Percentiles rank a stretch among this genome's conserved stretches.
phyloP scores from a whole-genome alignment of 208 protist species.

The Crithidia mellificae region DNA sequence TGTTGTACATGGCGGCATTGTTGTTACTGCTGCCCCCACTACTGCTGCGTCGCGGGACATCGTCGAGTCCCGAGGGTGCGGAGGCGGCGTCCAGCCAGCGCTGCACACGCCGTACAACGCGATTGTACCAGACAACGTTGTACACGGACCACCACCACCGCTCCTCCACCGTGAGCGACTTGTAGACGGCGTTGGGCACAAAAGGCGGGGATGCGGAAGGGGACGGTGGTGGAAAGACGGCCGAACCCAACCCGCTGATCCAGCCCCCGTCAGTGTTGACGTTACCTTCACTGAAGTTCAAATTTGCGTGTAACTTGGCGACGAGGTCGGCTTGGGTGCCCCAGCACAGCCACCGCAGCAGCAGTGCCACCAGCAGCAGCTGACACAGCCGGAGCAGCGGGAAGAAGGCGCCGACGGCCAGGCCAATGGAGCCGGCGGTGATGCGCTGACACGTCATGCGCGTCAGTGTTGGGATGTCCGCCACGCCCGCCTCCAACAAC shows the following conservation, averaged over 20 bases:
- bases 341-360: slow-evolving; percentile 32
- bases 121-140: slow-evolving; percentile 11
- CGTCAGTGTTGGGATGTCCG: slow-evolving; percentile 26
- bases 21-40: background rate
- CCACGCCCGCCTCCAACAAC: slow-evolving; percentile 1
- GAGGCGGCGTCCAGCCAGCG: slow-evolving; percentile 1
- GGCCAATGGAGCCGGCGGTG: slow-evolving; percentile 9
- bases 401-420: slow-evolving; percentile 20
- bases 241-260: background rate
- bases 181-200: too few relatives aligned
- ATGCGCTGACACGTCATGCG: slow-evolving; percentile 22
- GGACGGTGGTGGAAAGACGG: background rate
- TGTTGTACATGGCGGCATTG: background rate
- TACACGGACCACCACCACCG: slow-evolving; percentile 15
- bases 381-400: slow-evolving; percentile 16
- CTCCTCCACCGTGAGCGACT: slow-evolving; percentile 6
- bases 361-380: slow-evolving; percentile 23
- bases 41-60: background rate
- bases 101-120: background rate
- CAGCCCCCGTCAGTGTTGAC: background rate
- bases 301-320: background rate
- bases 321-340: slow-evolving; percentile 4
- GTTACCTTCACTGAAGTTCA: too few relatives aligned
- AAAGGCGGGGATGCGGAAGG: too few relatives aligned
- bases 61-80: too few relatives aligned